Conservation (phyloP, 768 basidiomycete genomes). For the Cytidiella melzeri region DNA sequence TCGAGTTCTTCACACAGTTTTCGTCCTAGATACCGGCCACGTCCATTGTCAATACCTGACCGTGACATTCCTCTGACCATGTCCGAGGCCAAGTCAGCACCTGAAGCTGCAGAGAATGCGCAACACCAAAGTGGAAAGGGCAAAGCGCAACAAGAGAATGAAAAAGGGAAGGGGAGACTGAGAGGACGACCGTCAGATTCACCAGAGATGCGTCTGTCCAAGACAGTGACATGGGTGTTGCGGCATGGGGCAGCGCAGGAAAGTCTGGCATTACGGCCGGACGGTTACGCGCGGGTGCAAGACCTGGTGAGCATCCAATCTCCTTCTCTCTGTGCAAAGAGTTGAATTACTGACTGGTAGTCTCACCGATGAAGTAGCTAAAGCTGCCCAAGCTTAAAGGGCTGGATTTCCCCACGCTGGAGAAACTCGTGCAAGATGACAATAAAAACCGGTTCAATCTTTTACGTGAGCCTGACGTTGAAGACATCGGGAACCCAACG, state of each 20-base stretch:
- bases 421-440: constrained; percentile 63
- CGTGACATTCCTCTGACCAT: background rate
- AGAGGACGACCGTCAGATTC: constrained; percentile 57
- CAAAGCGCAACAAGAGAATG: background rate
- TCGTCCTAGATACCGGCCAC: no score
- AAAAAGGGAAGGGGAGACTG: constrained; percentile 31
- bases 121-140: background rate
- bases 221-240: constrained; percentile 87
- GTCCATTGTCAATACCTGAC: no score
- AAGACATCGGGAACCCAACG: constrained; percentile 20
- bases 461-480: constrained; percentile 41
- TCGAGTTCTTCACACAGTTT: no score
- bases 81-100: background rate
- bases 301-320: constrained; percentile 66
- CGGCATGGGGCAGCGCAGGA: constrained; percentile 82
- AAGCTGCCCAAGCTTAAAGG: constrained; percentile 60
- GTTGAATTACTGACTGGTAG: constrained; percentile 6
- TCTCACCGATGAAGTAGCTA: constrained; percentile 40
- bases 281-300: constrained; percentile 79
- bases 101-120: constrained; percentile 10
- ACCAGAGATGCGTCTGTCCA: constrained; percentile 67
- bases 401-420: constrained; percentile 46
- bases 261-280: constrained; percentile 66
- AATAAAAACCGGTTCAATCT: constrained; percentile 62
- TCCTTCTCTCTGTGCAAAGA: background rate